Conservation (phyloP, 768 basidiomycete genomes). For the Collybiopsis luxurians region DNA sequence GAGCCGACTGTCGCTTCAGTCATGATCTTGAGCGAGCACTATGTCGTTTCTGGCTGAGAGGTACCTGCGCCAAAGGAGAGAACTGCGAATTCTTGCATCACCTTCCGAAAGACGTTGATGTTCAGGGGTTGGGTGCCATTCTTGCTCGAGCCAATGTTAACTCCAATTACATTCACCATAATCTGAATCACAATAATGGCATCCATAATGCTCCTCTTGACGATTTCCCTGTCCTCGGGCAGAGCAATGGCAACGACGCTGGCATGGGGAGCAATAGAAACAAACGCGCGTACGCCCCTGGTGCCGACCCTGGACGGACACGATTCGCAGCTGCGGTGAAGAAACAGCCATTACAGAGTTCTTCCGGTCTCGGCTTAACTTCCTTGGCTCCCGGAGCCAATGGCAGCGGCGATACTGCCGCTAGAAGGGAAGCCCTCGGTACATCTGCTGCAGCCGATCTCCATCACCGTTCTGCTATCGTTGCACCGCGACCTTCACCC, state of each 20-base stretch:
- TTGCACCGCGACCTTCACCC: slow-evolving; percentile 80
- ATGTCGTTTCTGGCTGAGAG: slow-evolving; percentile 96
- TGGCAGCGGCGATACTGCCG: slow-evolving; percentile 29
- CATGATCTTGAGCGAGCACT: slow-evolving; percentile 94
- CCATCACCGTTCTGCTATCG: slow-evolving; percentile 64
- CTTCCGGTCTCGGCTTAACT: slow-evolving; percentile 18
- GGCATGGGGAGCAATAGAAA: slow-evolving; percentile 19
- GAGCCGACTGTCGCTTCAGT: slow-evolving; percentile 97
- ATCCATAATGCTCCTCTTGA: slow-evolving; percentile 40
- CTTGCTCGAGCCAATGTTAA: slow-evolving; percentile 67
- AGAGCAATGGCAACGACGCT: slow-evolving; percentile 34
- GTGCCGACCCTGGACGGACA: slow-evolving; percentile 75
- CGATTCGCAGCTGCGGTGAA: slow-evolving; percentile 92
- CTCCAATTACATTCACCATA: slow-evolving; percentile 33
- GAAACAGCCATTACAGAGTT: slow-evolving; percentile 40
- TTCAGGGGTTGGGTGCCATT: slow-evolving; percentile 62
- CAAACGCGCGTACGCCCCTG: slow-evolving; percentile 45
- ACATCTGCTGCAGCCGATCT: slow-evolving; percentile 59
- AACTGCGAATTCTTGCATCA: slow-evolving; percentile 96
- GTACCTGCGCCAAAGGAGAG: slow-evolving; percentile 95
- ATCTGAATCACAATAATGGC: slow-evolving; percentile 30
- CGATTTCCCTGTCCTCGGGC: slow-evolving; percentile 73
- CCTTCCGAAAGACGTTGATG: slow-evolving; percentile 82
- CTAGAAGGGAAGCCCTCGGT: slow-evolving; percentile 58
- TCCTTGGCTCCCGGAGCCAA: slow-evolving; percentile 25